These are phyloP conservation scores for Bretziella fagacearum DNA, from an alignment of 2,329 filamentous ascomycete genomes.

Conservation along the genomic window DNA sequence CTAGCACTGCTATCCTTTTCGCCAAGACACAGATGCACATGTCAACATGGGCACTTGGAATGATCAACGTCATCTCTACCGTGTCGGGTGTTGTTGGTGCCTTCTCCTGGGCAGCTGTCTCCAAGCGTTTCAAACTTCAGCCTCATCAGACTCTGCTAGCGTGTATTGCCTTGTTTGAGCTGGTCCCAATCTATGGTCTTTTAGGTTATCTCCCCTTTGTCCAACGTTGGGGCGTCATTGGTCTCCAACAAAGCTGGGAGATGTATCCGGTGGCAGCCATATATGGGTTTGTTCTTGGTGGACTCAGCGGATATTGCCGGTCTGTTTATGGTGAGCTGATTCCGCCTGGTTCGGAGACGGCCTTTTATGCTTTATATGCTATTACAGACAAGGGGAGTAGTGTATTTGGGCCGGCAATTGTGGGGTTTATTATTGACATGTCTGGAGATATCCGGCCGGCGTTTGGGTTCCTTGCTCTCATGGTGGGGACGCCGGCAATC, in stretches of 20 bases:
- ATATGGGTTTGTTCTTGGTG: constrained; percentile 89
- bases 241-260: constrained; percentile 88
- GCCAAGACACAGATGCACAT: constrained; percentile 87
- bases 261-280: constrained; percentile 87
- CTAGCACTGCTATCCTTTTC: constrained; percentile 85
- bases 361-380: constrained; percentile 91
- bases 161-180: constrained; percentile 80
- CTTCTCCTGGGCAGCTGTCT: constrained; percentile 74
- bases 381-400: constrained; percentile 95
- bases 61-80: constrained; percentile 90
- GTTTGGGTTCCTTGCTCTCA: constrained; percentile 74
- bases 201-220: constrained; percentile 75
- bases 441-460: constrained; percentile 68
- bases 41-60: constrained; percentile 68
- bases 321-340: constrained; percentile 88
- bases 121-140: constrained; percentile 47
- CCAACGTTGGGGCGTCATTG: constrained; percentile 54
- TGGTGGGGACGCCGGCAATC: constrained; percentile 74
- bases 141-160: constrained; percentile 80
- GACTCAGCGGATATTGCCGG: constrained; percentile 78
- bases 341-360: constrained; percentile 82
- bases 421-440: constrained; percentile 77
- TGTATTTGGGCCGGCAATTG: constrained; percentile 84
- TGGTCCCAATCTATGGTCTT: constrained; percentile 84
- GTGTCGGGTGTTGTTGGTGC: constrained; percentile 70